Evolutionary conservation across 768 basidiomycete genomes (phyloP).

Genomic region (Sarcodon sp.): DNA sequence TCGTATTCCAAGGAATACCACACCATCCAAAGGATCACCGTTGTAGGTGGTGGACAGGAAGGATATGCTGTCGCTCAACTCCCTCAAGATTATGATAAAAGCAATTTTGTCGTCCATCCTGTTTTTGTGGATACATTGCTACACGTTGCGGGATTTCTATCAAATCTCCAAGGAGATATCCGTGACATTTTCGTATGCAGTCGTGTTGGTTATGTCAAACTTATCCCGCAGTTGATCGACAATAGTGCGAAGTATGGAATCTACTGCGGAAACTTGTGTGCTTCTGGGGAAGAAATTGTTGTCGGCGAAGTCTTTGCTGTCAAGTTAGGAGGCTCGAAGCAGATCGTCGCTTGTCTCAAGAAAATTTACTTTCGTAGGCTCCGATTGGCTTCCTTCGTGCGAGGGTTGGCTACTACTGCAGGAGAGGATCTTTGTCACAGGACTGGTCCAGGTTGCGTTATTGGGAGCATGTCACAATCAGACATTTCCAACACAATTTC

Average conservation of each 20-base stretch:
- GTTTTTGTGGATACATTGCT: conserved; percentile 56
- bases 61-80: conserved; percentile 38
- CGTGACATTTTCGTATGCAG: conserved; percentile 55
- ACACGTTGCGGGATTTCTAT: conserved; percentile 59
- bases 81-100: conserved; percentile 18
- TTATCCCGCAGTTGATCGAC: conserved; percentile 30
- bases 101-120: conserved; percentile 31
- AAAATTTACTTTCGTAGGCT: conserved; percentile 49
- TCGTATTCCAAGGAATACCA: conserved; percentile 47
- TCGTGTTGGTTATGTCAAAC: conserved; percentile 32
- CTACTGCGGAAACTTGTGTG: conserved; percentile 34
- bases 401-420: conserved; percentile 25
- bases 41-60: conserved; percentile 33
- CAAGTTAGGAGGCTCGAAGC: conserved; percentile 14
- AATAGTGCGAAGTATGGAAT: conserved; percentile 30
- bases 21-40: conserved; percentile 39
- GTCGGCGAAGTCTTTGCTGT: conserved; percentile 41
- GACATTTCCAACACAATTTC: not conserved
- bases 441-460: not conserved
- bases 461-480: not conserved
- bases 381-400: conserved; percentile 33
- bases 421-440: conserved; percentile 1
- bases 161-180: conserved; percentile 38
- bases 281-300: conserved; percentile 30
- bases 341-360: conserved; percentile 41